These are phyloP conservation scores for Psilocybe cubensis DNA, from an alignment of 768 basidiomycete genomes.

Conservation along the genomic window DNA sequence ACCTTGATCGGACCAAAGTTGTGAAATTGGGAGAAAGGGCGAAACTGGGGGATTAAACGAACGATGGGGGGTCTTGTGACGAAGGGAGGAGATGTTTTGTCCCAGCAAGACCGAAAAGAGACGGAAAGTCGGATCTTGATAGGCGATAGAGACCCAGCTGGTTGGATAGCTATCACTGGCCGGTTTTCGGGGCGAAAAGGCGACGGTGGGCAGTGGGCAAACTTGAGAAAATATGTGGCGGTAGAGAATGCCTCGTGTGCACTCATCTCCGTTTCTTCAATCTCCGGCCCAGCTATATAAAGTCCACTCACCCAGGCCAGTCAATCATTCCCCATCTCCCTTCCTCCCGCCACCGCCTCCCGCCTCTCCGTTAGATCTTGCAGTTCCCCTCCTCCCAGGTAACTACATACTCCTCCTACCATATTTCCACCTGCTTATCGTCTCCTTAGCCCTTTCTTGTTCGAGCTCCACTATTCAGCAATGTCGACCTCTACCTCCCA, in stretches of 20 bases:
- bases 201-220: constrained; percentile 8
- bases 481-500: constrained; percentile 32
- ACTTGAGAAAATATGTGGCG: not conserved
- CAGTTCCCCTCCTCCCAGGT: constrained; percentile 36
- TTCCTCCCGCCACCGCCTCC: constrained; percentile 29
- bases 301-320: constrained; percentile 25
- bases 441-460: constrained; percentile 26
- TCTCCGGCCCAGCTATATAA: constrained; percentile 25
- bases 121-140: constrained; percentile 51
- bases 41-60: constrained; percentile 46
- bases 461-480: constrained; percentile 29
- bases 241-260: constrained; percentile 9
- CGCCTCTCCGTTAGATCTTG: constrained; percentile 40
- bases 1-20: constrained; percentile 27
- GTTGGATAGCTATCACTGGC: constrained; percentile 30
- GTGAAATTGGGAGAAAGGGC: constrained; percentile 13
- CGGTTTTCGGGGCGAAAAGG: constrained; percentile 32
- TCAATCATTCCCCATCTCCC: constrained; percentile 30
- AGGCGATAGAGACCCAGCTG: constrained; percentile 32
- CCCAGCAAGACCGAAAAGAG: constrained; percentile 35
- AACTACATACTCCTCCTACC: no score
- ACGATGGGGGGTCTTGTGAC: constrained; percentile 37
- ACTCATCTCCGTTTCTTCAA: not conserved
- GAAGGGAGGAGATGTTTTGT: constrained; percentile 16
- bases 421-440: constrained; percentile 24